Base-by-base conservation (phyloP, 805 yeast genomes). In the Suhomyces emberorum region DNA sequence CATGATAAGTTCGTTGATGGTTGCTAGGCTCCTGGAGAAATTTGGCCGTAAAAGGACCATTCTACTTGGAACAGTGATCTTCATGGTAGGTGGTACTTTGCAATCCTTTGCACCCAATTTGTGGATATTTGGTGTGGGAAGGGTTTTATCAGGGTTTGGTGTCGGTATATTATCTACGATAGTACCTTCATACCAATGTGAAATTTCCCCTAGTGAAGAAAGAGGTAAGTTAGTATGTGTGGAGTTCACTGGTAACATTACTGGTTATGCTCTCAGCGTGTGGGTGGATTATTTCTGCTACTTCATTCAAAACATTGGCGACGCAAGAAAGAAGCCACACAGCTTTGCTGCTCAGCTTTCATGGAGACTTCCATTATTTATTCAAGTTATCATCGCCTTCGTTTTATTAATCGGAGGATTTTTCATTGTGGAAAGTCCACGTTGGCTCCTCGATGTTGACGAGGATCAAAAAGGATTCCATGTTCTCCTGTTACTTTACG, bases 161-260 rank as follows among this genome's bases (percentile, higher is more conserved):
- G 89, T 88, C 17, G 96, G 96, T 3, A 64, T 88, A 36, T 65
- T 88, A 30, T 80, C 89, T 17, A 81, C 95, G 6, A 82, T 88
- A 43, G 89, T 88, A 8, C 95, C 95, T 1, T 80, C 86, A 33
- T 88, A 86, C 59, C 95, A 87, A 56, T 79, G 89, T 33, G 96
- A 88, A 54, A 85, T 88, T 33, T 78, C 89, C 5, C 96, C 96
- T 1, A 83, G 88, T 16, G 85, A 85, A 52, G 85, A 84, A 47
- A 72, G 96, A 52, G 96, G 96, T 2, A 75, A 78, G 51, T 67
- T 87, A 36, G 95, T 91, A 3, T 85, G 95, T 54, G 83, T 87
- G 24, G 95, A 88, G 55, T 88, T 87, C 59, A 81, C 95, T 0
- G 95, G 95, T 8, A 88, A 87, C 60, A 79, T 88, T 28, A 54